Percentiles rank a stretch among this genome's conserved stretches.
phyloP scores from a whole-genome alignment of 768 basidiomycete species.

The Termitomyces titanicus region DNA sequence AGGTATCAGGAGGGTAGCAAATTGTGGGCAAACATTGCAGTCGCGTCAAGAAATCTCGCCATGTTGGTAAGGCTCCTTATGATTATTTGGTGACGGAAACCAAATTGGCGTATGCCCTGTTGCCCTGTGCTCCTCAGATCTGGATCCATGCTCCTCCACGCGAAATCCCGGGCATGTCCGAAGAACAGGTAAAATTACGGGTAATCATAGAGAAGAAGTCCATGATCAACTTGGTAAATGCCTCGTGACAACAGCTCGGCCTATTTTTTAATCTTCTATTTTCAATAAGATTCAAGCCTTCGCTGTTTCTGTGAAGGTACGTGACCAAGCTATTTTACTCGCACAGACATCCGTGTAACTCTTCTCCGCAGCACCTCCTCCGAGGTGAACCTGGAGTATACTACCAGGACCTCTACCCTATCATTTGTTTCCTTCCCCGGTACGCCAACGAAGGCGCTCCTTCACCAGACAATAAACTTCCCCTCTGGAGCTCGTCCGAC shows the following conservation, averaged over 20 bases:
- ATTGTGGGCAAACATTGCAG: slow-evolving; percentile 61
- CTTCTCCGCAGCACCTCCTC: slow-evolving; percentile 49
- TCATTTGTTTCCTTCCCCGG: slow-evolving; percentile 64
- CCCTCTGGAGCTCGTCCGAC: slow-evolving; percentile 50
- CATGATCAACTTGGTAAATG: slow-evolving; percentile 61
- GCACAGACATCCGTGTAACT: background rate
- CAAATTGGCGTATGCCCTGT: no score
- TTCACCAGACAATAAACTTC: slow-evolving; percentile 43
- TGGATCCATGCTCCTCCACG: slow-evolving; percentile 54
- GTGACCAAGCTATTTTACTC: background rate
- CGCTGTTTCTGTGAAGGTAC: slow-evolving; percentile 62
- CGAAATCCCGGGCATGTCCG: slow-evolving; percentile 24
- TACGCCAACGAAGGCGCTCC: slow-evolving; percentile 34
- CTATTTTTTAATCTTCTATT: background rate
- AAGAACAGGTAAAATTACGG: slow-evolving; percentile 31
- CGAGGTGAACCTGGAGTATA: slow-evolving; percentile 35
- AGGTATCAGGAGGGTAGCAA: slow-evolving; percentile 69
- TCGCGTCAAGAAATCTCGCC: slow-evolving; percentile 54
- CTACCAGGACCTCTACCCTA: slow-evolving; percentile 69
- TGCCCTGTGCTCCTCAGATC: slow-evolving; percentile 30
- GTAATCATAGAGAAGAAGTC: slow-evolving; percentile 68
- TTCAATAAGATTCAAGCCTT: slow-evolving; percentile 56
- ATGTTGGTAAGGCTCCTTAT: slow-evolving; percentile 41
- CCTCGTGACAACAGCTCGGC: background rate
- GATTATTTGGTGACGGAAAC: background rate